These are phyloP conservation scores for Apiospora aurea DNA, from an alignment of 2,329 filamentous ascomycete species.

Conservation along the genomic window DNA sequence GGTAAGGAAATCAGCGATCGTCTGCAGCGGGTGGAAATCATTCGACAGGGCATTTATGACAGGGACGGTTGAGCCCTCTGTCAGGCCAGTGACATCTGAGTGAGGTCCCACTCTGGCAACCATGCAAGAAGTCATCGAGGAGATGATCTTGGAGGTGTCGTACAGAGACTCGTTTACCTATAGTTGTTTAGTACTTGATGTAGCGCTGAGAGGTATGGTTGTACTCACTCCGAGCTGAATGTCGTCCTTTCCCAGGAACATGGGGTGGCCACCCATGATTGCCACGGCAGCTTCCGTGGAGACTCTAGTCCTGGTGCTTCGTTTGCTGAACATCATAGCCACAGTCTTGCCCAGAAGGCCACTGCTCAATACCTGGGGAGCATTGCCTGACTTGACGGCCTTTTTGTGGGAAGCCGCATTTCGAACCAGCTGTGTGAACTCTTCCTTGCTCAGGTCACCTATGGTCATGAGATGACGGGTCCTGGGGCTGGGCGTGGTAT, in stretches of 20 bases:
- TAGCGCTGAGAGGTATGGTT: not conserved
- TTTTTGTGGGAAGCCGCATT: constrained; percentile 82
- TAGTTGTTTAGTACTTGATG: not conserved
- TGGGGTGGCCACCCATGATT: constrained; percentile 89
- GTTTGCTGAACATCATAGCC: constrained; percentile 97
- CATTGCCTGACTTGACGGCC: constrained; percentile 73
- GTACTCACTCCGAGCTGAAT: constrained; percentile 86
- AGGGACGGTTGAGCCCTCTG: constrained; percentile 76
- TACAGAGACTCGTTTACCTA: constrained; percentile 92
- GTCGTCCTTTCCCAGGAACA: constrained; percentile 96
- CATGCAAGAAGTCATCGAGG: constrained; percentile 88
- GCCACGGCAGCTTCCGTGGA: constrained; percentile 91
- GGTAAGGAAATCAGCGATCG: constrained; percentile 91
- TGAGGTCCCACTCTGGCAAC: constrained; percentile 81
- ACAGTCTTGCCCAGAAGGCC: constrained; percentile 79
- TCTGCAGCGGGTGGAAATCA: constrained; percentile 92
- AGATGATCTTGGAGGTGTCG: constrained; percentile 90
- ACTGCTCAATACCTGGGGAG: constrained; percentile 64
- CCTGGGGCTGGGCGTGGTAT: constrained; percentile 16
- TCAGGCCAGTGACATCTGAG: constrained; percentile 74
- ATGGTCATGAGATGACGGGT: constrained; percentile 88
- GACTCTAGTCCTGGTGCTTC: constrained; percentile 90
- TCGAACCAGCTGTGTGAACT: constrained; percentile 82
- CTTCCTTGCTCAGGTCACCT: constrained; percentile 78
- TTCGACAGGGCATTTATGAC: constrained; percentile 90